A percentile compares a stretch with the other conserved stretches of the same genome.
phyloP scores from a whole-genome alignment of 192 early-diverging fungal genomes.

The Radiomyces spectabilis region DNA sequence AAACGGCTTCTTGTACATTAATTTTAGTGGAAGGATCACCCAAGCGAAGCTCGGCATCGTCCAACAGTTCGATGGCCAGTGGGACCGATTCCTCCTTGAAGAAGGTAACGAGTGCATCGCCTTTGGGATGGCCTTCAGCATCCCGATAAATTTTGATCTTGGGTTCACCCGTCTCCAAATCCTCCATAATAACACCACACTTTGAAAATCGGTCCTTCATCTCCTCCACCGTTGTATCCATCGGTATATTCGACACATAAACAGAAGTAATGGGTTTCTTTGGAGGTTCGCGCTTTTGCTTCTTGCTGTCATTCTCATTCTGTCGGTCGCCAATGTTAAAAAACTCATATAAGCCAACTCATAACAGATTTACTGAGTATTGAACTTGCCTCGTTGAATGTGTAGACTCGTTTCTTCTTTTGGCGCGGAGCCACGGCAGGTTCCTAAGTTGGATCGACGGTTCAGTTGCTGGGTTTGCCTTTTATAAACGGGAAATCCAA shows the following conservation, averaged over 20 bases:
- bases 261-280: constrained; percentile 68
- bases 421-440: constrained; percentile 22
- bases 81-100: constrained; percentile 86
- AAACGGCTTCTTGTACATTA: constrained; percentile 73
- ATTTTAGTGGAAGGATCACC: constrained; percentile 55
- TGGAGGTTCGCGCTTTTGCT: constrained; percentile 43
- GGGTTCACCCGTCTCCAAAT: constrained; percentile 53
- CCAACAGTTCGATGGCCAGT: constrained; percentile 77
- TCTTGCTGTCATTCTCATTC: constrained; percentile 23
- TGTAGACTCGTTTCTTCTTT: constrained; percentile 45
- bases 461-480: not conserved
- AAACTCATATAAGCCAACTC: not conserved
- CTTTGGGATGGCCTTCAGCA: constrained; percentile 62
- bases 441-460: not conserved
- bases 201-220: constrained; percentile 65
- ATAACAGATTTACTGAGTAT: constrained; percentile 14
- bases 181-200: constrained; percentile 79
- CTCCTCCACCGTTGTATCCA: constrained; percentile 74
- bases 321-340: not conserved
- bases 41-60: constrained; percentile 76
- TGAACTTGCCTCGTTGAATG: constrained; percentile 31
- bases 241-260: constrained; percentile 82
- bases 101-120: constrained; percentile 90
- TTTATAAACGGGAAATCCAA: not conserved
- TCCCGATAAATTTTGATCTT: constrained; percentile 88